A percentile compares a stretch with the other conserved stretches of the same genome.
phyloP scores from a whole-genome alignment of 177 flowering plant species.

The Vitis hybrid region DNA sequence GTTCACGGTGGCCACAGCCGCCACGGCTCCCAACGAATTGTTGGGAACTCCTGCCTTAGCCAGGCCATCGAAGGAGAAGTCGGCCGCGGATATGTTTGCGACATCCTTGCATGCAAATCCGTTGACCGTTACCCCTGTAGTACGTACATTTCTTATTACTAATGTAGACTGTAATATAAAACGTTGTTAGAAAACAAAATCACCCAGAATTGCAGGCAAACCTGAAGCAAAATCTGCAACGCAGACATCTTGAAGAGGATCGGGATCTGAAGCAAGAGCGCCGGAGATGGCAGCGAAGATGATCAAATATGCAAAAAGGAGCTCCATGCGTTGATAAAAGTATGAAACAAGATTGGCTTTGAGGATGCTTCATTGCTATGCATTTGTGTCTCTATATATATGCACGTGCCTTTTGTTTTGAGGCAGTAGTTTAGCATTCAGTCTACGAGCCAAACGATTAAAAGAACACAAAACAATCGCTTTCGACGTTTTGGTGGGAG shows the following conservation, averaged over 20 bases:
- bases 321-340: neutral
- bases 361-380: too few species aligned
- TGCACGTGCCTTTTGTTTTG: too few species aligned
- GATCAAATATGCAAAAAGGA: conserved; percentile 3
- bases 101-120: conserved; percentile 28
- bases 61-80: conserved; percentile 31
- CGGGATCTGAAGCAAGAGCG: conserved; percentile 17
- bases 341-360: too few species aligned
- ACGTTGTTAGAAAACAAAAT: too few species aligned
- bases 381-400: too few species aligned
- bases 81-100: conserved; percentile 20
- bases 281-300: conserved; percentile 2
- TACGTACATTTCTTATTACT: too few species aligned
- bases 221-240: conserved; percentile 23
- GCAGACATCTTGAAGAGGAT: conserved; percentile 27
- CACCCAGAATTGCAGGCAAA: too few species aligned
- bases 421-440: too few species aligned
- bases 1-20: conserved; percentile 24
- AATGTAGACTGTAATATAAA: too few species aligned
- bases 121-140: conserved; percentile 19
- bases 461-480: too few species aligned
- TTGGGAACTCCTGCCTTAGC: conserved; percentile 19
- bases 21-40: conserved; percentile 24
- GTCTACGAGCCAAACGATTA: too few species aligned
- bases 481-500: too few species aligned